Evolutionary conservation across 2,329 filamentous ascomycete species (phyloP).

Genomic region (Shiraia sp.): DNA sequence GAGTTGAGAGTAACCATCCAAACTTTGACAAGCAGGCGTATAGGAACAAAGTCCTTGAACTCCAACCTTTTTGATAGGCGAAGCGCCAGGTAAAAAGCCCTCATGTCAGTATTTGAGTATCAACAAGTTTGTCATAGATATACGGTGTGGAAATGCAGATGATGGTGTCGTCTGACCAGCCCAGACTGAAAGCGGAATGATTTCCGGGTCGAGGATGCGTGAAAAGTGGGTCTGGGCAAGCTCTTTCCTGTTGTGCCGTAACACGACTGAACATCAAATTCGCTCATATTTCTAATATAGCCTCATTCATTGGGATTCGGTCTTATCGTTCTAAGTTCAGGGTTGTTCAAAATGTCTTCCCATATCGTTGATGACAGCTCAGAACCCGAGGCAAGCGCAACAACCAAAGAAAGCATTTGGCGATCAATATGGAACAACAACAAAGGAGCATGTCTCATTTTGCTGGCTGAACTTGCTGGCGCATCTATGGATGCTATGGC

Average conservation of each 20-base stretch:
- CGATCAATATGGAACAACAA: conserved; percentile 12
- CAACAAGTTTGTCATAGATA: background rate
- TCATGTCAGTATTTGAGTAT: too few relatives aligned
- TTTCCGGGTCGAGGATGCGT: background rate
- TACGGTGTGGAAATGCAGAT: conserved; percentile 1
- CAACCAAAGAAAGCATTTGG: conserved; percentile 7
- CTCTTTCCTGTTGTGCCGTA: background rate
- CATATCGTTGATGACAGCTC: background rate
- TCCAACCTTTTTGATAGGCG: too few relatives aligned
- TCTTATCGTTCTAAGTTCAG: background rate
- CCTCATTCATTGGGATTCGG: background rate
- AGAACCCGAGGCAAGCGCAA: background rate
- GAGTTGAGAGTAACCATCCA: too few relatives aligned
- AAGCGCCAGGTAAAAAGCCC: too few relatives aligned
- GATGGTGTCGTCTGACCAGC: conserved; percentile 6
- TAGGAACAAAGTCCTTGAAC: too few relatives aligned
- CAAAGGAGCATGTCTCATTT: conserved; percentile 14
- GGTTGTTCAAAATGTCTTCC: background rate
- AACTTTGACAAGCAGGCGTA: too few relatives aligned
- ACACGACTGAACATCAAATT: background rate
- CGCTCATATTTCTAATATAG: background rate
- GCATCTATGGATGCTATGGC: conserved; percentile 15
- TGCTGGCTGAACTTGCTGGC: conserved; percentile 11
- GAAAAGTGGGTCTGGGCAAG: conserved; percentile 4
- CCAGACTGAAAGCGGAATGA: background rate